Evolutionary conservation across 2,329 filamentous ascomycete genomes (phyloP).

Genomic region (Plenodomus biglobosus): DNA sequence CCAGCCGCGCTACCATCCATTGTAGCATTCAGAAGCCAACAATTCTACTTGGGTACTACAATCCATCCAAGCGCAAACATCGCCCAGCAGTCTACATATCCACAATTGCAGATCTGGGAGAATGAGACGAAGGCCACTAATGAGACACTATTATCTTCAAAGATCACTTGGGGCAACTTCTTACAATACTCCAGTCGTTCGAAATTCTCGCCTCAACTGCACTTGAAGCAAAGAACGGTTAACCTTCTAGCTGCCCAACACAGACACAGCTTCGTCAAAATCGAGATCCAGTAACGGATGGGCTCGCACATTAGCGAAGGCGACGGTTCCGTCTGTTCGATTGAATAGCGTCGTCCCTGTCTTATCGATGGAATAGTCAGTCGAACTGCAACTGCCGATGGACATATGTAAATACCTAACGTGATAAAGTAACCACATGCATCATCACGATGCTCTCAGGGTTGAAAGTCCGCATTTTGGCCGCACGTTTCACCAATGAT

Average conservation of each 20-base stretch:
- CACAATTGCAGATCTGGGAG: slow-evolving; percentile 56
- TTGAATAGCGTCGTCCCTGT: slow-evolving; percentile 62
- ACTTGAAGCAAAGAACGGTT: slow-evolving; percentile 5
- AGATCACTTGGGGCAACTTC: slow-evolving; percentile 35
- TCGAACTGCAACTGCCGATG: not conserved
- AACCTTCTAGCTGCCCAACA: slow-evolving; percentile 58
- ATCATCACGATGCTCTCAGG: slow-evolving; percentile 56
- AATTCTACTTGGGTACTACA: slow-evolving; percentile 64
- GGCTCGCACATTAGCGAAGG: slow-evolving; percentile 59
- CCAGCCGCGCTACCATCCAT: slow-evolving; percentile 52
- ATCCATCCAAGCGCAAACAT: slow-evolving; percentile 65
- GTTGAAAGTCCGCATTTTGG: slow-evolving; percentile 63
- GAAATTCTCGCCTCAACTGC: not conserved
- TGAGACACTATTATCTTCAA: slow-evolving; percentile 39
- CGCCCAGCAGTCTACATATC: slow-evolving; percentile 55
- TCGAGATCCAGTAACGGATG: slow-evolving; percentile 70
- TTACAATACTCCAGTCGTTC: slow-evolving; percentile 11
- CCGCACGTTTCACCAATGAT: slow-evolving; percentile 55
- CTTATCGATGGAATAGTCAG: slow-evolving; percentile 62
- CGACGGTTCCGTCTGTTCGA: slow-evolving; percentile 62
- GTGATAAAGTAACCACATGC: slow-evolving; percentile 50
- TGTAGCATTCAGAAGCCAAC: slow-evolving; percentile 62
- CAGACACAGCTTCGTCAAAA: slow-evolving; percentile 59
- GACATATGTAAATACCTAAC: not conserved
- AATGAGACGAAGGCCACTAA: slow-evolving; percentile 56